These are phyloP conservation scores for Xylariaceae sp. DNA, from an alignment of 2,329 filamentous ascomycete species.

Conservation along the genomic window DNA sequence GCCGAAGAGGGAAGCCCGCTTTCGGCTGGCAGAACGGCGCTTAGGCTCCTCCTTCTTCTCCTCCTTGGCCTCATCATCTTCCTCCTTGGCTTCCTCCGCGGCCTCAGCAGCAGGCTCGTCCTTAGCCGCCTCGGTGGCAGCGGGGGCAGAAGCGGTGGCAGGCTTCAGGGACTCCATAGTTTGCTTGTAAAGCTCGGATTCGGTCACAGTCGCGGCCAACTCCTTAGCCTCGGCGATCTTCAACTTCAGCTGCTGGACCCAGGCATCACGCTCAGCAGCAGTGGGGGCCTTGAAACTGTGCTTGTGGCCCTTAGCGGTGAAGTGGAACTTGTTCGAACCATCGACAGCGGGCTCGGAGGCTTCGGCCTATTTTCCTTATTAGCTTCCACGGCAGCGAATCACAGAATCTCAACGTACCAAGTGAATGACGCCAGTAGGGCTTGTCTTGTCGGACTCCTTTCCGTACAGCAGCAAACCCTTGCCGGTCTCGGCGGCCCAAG, in stretches of 20 bases:
- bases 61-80: slow-evolving; percentile 36
- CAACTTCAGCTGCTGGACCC: slow-evolving; percentile 77
- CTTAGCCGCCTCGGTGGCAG: slow-evolving; percentile 37
- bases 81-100: slow-evolving; percentile 42
- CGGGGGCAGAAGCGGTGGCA: slow-evolving; percentile 35
- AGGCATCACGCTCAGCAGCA: slow-evolving; percentile 79
- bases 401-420: slow-evolving; percentile 55
- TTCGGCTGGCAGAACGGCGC: slow-evolving; percentile 59
- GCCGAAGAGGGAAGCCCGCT: slow-evolving; percentile 61
- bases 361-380: slow-evolving; percentile 43
- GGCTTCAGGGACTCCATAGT: slow-evolving; percentile 67
- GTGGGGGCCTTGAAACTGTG: slow-evolving; percentile 83
- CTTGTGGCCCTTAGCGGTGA: slow-evolving; percentile 83
- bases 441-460: slow-evolving; percentile 78
- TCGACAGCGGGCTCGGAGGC: slow-evolving; percentile 68
- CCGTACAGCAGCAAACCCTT: slow-evolving; percentile 92
- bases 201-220: slow-evolving; percentile 64
- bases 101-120: slow-evolving; percentile 37
- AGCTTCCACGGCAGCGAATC: slow-evolving; percentile 19
- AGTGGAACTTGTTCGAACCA: slow-evolving; percentile 74
- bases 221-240: slow-evolving; percentile 84
- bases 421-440: slow-evolving; percentile 76
- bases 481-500: slow-evolving; percentile 90
- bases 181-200: slow-evolving; percentile 83
- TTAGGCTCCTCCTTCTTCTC: slow-evolving; percentile 54